Base-by-base conservation (phyloP, 148 eudicot genomes). In the Drosera capensis region DNA sequence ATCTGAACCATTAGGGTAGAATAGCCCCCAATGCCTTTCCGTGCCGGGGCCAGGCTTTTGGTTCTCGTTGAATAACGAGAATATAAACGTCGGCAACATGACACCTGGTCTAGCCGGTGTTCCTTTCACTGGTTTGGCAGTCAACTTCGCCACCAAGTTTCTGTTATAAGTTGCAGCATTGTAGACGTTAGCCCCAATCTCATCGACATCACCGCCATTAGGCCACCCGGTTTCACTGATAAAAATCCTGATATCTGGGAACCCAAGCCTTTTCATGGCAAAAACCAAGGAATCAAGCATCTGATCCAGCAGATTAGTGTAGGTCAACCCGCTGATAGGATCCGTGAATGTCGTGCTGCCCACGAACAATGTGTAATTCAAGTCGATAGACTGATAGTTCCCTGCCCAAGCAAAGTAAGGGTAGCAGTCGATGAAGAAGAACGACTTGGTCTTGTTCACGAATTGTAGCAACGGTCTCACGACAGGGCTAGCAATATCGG, bases 141-240 rank as follows among this genome's bases (percentile, higher is more conserved):
- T 68, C 14, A 90, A 44, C 25, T 58, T 84, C 43, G 73, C 66
- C 3, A 79, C 52, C 21, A 79, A 64, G 40, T 87, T 77, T 19
- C 94, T 71, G 34, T 82, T 87, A 56, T 87, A 87, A 23, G 77
- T 71, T 22, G 90, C 96, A 1, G 96, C 82, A 56, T 87, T 87
- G 68, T 79, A 63, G 9, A 71, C 57, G 55, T 68, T 87, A 4
- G 63, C 78, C 8, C 96, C 96, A 9, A 87, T 75, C 54, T 87
- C 80, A 43, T 71, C 88, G 39, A 74, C 25, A 23, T 82, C 96
- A 13, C 96, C 78, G 8, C 57, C 77, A 24, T 82, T 87, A 8
- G 96, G 96, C 96, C 96, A 87, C 20, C 96, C 96, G 1, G 96
- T 82, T 60, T 87, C 96, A 9, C 79, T 76, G 0, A 86, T 64